Evolutionary conservation across 345 rosid species (phyloP), one percentile per base, ranked within the genome.

Genomic region (Cardiospermum halicacabum): DNA sequence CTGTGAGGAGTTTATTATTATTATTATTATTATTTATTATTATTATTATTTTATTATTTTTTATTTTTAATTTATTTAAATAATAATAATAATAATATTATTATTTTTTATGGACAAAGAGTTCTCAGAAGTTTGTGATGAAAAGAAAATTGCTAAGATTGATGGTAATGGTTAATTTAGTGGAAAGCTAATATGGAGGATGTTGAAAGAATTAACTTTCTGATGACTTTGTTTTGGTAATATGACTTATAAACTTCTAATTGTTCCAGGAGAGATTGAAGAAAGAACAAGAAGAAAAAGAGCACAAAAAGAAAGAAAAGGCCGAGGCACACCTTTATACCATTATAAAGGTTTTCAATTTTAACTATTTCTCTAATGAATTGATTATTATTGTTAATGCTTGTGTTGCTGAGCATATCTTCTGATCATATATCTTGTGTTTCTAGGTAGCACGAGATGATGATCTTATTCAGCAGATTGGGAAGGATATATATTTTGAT

Each of bases 211-310:
- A 27, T 31, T 63, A 18, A 22, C 3, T 34, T 71, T 10, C 24
- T n/a, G 12, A 43, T 58, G 55, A 53, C 53, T 26, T 71, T 11
- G 21, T 63, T 59, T 7, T 50, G 40, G 61, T 45, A 27, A 22
- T 65, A 24, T 54, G 48, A 48, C 65, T 25, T 65, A n/a, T 24
- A 45, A 58, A 16, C 11, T 34, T 48, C 43, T 53, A 21, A 36
- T 58, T 75, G 42, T 78, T 65, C 58, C 78, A 91, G 97, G 87
- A 75, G 73, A 94, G 97, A 69, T 76, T 94, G 81, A 89, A 89
- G 78, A 94, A 85, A 75, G 96, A 91, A 64, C 97, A 94, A 74
- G 95, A 91, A 83, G 99, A 94, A 69, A 91, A 94, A 67, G 96
- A 91, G 62, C 85, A 87, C 43, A 91, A 91, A 76, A 84, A 86